phyloP scores from a whole-genome alignment of 345 rosid species.

The Arabidopsis suecica region DNA sequence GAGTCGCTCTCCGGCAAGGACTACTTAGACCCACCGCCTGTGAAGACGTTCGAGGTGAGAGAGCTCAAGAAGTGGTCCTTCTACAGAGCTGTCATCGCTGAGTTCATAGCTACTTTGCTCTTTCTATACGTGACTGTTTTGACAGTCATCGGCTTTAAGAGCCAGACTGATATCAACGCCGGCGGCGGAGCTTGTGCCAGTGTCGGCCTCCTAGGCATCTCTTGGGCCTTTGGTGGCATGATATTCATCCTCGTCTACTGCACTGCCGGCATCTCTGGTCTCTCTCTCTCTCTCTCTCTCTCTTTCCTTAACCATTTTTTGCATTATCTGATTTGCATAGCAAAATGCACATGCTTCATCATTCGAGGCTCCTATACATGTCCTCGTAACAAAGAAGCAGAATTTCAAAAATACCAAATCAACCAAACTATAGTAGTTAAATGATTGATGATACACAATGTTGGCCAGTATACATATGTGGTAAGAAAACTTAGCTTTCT shows the following conservation, averaged over 20 bases:
- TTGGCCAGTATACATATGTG: not conserved
- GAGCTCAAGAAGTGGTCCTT: conserved; percentile 81
- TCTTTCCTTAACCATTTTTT: conserved; percentile 5
- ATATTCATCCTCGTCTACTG: conserved; percentile 82
- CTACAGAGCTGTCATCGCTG: conserved; percentile 83
- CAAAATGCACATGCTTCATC: not conserved
- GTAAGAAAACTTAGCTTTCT: not conserved
- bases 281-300: not conserved
- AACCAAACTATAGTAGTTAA: not conserved
- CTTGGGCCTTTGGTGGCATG: conserved; percentile 96
- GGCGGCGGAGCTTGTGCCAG: conserved; percentile 57
- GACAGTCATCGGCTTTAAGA: conserved; percentile 78
- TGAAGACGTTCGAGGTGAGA: conserved; percentile 57
- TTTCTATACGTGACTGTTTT: conserved; percentile 73
- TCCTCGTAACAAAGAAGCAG: not conserved
- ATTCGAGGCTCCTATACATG: not conserved
- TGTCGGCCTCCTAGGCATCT: conserved; percentile 80
- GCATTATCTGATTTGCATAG: conserved; percentile 1
- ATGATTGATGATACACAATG: conserved; percentile 26
- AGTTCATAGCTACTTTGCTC: conserved; percentile 83
- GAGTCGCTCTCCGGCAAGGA: conserved; percentile 67
- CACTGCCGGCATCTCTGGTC: conserved; percentile 89
- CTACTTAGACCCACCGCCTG: conserved; percentile 83
- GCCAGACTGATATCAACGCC: conserved; percentile 48
- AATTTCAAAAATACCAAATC: not conserved